A percentile compares a stretch with the other conserved stretches of the same genome.
These are phyloP conservation scores for Pythium aphanidermatum DNA, from an alignment of 352 stramenopile genomes.

Conservation along the genomic window DNA sequence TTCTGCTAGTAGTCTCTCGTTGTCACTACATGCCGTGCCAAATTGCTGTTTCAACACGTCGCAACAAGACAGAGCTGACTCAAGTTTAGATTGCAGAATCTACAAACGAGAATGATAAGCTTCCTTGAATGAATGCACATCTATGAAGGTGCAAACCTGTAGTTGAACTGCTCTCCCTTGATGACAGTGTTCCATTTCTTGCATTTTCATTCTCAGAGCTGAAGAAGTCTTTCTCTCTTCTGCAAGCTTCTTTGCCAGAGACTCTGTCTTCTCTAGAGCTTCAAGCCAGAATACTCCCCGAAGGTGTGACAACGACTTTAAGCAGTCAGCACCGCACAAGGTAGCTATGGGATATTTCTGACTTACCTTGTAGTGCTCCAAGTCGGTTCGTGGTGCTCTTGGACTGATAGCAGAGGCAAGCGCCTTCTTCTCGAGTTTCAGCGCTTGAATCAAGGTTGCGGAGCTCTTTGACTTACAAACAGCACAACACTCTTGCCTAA, in stretches of 20 bases:
- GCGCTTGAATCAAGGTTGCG: conserved; percentile 7
- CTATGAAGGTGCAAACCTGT: neutral
- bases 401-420: conserved; percentile 18
- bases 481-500: conserved; percentile 21
- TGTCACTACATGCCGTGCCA: neutral
- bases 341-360: neutral
- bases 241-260: conserved; percentile 9
- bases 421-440: conserved; percentile 18
- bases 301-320: conserved; percentile 18
- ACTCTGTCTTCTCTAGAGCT: conserved; percentile 12
- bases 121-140: no score
- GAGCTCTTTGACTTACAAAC: conserved; percentile 13
- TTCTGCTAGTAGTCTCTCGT: conserved; percentile 1
- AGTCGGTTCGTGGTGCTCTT: conserved; percentile 16
- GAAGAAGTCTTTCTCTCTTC: conserved; percentile 15
- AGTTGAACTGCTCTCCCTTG: conserved; percentile 13
- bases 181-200: conserved; percentile 16
- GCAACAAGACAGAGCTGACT: conserved; percentile 19
- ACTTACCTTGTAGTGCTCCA: conserved; percentile 27
- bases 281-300: conserved; percentile 22
- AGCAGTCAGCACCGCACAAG: neutral
- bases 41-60: conserved; percentile 15
- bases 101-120: neutral
- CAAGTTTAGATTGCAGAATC: conserved; percentile 12
- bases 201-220: conserved; percentile 17